phyloP scores from a whole-genome alignment of 805 yeast species.

The Cyberlindnera saturnus region DNA sequence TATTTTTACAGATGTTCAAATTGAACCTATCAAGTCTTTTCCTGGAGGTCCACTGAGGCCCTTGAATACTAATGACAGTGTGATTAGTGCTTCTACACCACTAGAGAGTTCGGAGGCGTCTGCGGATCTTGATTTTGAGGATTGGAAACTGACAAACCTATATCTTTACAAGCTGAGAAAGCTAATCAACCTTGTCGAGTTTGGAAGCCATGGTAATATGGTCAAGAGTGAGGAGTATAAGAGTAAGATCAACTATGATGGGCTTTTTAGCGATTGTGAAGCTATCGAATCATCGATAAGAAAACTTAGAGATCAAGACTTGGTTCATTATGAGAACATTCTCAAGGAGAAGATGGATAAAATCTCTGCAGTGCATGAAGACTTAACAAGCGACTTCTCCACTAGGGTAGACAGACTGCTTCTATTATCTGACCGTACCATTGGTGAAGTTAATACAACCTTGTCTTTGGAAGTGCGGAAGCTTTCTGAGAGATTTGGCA shows the following conservation, averaged over 20 bases:
- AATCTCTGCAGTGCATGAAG: slow-evolving; percentile 14
- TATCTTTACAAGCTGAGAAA: slow-evolving; percentile 4
- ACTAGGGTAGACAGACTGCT: slow-evolving; percentile 54
- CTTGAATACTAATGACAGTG: no score
- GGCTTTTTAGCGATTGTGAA: slow-evolving; percentile 7
- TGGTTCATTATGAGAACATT: slow-evolving; percentile 7
- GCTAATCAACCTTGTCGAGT: slow-evolving; percentile 5
- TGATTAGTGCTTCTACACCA: background rate
- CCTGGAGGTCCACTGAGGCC: no score
- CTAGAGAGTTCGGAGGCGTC: background rate
- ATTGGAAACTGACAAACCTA: background rate
- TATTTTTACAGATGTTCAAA: slow-evolving; percentile 14
- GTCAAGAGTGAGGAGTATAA: slow-evolving; percentile 11
- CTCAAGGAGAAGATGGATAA: slow-evolving; percentile 18
- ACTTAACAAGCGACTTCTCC: slow-evolving; percentile 27
- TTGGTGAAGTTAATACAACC: slow-evolving; percentile 71
- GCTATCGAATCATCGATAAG: slow-evolving; percentile 3
- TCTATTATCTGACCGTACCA: slow-evolving; percentile 58
- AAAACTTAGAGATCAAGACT: slow-evolving; percentile 1
- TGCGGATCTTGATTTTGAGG: slow-evolving; percentile 7
- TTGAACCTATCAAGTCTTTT: slow-evolving; percentile 17
- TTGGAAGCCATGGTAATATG: slow-evolving; percentile 19
- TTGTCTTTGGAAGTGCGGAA: slow-evolving; percentile 55
- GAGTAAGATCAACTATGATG: slow-evolving; percentile 5
- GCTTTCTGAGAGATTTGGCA: slow-evolving; percentile 42